A percentile compares a stretch with the other conserved stretches of the same genome.
phyloP scores from a whole-genome alignment of 2,329 filamentous ascomycete species.

The Tolypocladium album region DNA sequence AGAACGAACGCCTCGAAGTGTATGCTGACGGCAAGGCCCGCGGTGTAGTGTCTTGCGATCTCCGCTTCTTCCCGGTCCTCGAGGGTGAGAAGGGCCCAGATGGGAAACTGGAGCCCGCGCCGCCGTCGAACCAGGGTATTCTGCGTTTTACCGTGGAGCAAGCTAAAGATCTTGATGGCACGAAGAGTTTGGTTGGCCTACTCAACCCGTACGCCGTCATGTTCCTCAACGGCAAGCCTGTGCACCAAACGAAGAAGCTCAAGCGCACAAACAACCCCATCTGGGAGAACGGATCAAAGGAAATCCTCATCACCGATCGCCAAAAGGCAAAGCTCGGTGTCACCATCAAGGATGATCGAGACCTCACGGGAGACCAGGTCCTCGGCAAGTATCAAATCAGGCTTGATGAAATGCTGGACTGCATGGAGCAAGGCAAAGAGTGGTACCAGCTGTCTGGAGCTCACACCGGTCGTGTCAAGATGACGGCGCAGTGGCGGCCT shows the following conservation, averaged over 20 bases:
- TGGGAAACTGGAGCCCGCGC: slow-evolving; percentile 68
- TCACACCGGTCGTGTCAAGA: slow-evolving; percentile 76
- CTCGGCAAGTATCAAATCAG: slow-evolving; percentile 93
- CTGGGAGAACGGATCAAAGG: slow-evolving; percentile 86
- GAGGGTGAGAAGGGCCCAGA: slow-evolving; percentile 61
- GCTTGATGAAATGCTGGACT: slow-evolving; percentile 82
- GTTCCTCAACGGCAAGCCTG: slow-evolving; percentile 82
- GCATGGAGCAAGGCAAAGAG: slow-evolving; percentile 86
- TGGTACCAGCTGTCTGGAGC: slow-evolving; percentile 86
- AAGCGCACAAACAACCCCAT: slow-evolving; percentile 98
- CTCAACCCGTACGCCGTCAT: slow-evolving; percentile 87
- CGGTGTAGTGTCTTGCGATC: slow-evolving; percentile 67
- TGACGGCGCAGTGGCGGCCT: slow-evolving; percentile 91
- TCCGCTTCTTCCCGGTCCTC: slow-evolving; percentile 92
- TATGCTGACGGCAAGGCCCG: slow-evolving; percentile 74
- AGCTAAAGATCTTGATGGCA: slow-evolving; percentile 88
- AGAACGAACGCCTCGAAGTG: slow-evolving; percentile 79
- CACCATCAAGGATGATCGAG: slow-evolving; percentile 91
- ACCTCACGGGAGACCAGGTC: slow-evolving; percentile 70
- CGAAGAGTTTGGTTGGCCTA: slow-evolving; percentile 81
- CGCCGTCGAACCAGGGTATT: slow-evolving; percentile 89
- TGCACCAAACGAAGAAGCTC: slow-evolving; percentile 81
- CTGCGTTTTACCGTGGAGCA: slow-evolving; percentile 88
- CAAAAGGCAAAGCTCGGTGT: slow-evolving; percentile 84
- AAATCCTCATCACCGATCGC: slow-evolving; percentile 88